These are phyloP conservation scores for Trypanosoma theileri DNA, from an alignment of 208 protist species.

Conservation along the genomic window DNA sequence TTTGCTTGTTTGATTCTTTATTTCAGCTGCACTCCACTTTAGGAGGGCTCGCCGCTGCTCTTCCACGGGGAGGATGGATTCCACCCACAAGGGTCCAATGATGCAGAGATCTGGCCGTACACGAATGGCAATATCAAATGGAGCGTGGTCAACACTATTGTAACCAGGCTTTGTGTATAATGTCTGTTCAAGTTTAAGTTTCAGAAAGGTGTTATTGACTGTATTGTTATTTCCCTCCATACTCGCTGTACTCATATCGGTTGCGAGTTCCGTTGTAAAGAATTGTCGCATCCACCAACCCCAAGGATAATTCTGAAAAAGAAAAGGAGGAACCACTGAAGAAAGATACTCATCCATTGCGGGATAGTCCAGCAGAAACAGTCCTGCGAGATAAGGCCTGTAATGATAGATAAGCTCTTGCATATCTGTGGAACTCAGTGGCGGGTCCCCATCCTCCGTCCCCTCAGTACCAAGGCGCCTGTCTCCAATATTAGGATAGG, in stretches of 20 bases:
- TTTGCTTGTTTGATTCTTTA: not conserved
- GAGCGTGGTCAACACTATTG: not conserved
- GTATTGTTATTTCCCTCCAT: not conserved
- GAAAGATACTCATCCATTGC: not conserved
- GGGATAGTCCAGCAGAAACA: not conserved
- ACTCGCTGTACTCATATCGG: not conserved
- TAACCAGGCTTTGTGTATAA: not conserved
- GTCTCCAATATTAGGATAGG: no score
- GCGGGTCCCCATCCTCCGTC: not conserved
- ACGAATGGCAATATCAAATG: conserved; percentile 3
- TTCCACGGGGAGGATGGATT: not conserved
- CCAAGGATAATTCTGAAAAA: not conserved
- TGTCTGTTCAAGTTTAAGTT: not conserved
- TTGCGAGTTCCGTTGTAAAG: not conserved
- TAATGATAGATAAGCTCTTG: not conserved
- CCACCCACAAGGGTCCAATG: not conserved
- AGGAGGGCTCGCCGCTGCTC: not conserved
- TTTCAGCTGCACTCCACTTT: not conserved
- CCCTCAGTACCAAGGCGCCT: not conserved
- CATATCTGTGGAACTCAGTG: not conserved
- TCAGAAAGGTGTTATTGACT: not conserved
- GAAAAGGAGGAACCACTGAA: not conserved
- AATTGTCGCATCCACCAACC: not conserved
- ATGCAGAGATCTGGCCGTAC: not conserved
- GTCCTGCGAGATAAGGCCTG: not conserved